phyloP scores from a whole-genome alignment of 1,284 basidiomycete genomes.

The Puccinia polysora region DNA sequence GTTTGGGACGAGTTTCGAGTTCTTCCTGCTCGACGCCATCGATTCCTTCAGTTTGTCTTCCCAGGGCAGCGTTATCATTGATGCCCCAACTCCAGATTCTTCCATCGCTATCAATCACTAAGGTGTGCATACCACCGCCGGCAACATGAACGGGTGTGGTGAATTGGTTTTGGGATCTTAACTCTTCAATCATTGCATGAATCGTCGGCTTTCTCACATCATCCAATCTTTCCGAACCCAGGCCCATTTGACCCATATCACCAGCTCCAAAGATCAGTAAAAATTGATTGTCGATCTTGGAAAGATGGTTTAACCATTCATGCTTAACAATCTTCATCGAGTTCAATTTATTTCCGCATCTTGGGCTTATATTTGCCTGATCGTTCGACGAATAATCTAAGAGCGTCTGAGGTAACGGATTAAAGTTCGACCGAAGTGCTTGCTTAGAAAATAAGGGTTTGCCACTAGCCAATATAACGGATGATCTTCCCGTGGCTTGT shows the following conservation, averaged over 20 bases:
- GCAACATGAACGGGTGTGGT: constrained; percentile 50
- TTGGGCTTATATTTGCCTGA: background rate
- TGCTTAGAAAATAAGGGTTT: constrained; percentile 31
- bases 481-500: too few relatives aligned
- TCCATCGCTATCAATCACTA: constrained; percentile 77
- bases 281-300: background rate
- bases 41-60: constrained; percentile 69
- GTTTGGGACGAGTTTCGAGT: constrained; percentile 69
- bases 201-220: constrained; percentile 29
- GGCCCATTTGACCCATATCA: constrained; percentile 42
- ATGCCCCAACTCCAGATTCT: constrained; percentile 66
- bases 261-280: constrained; percentile 32
- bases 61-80: constrained; percentile 86
- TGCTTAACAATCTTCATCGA: constrained; percentile 18
- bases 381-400: constrained; percentile 12
- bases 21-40: constrained; percentile 72
- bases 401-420: constrained; percentile 19
- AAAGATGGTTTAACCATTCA: background rate
- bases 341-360: constrained; percentile 39
- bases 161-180: background rate
- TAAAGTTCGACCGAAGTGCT: constrained; percentile 37
- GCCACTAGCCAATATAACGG: too few relatives aligned
- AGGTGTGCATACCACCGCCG: constrained; percentile 76
- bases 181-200: constrained; percentile 26
- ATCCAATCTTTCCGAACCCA: constrained; percentile 27